Base-by-base conservation (phyloP, 352 stramenopile species). In the Phytopythium cucurbitacearum region DNA sequence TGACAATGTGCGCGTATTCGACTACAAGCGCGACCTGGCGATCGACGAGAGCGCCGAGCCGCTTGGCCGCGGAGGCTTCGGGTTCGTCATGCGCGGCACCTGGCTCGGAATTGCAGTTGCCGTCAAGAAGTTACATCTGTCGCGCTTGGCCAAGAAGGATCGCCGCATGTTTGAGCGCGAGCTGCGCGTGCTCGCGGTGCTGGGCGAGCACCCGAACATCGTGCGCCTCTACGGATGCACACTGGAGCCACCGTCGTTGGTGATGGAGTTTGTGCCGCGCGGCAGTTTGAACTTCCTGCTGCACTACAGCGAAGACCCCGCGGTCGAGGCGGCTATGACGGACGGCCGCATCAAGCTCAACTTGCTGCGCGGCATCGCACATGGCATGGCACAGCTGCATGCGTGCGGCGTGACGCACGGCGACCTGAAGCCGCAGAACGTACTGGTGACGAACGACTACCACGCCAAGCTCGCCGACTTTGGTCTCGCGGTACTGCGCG, bases 391-490 rank as follows among this genome's bases (percentile, higher is more conserved):
- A 3, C 63, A 70, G 51, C 52, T 76, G 10, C 64, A 73, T 54
- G 60, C 60, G 10, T 73, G 67, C 32, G 57, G 69, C 21, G 59
- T 87, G 41, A 76, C 76, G 34, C 78, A 89, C 53, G 63, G 78
- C 3, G 78, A 87, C 53, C 39, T 89, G 45, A 87, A 89, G 56
- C 71, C 69, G 2, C 70, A 86, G 53, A 87, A 94, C 49, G 58
- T 94, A 41, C 61, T 94, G 40, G 54, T 91, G 36, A 67, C 65
- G 28, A 60, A 80, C n/a, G 57, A 81, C 40, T 85, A 76, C 51
- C 66, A 91, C 7, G 75, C 86, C 48, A 94, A 94, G 59, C 91
- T 96, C 55, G 76, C 80, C 2, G 81, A 94, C 59, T 94, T 93
- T 56, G 80, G 82, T 6, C 57, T 76, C 33, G 60, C 64, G 32